Evolutionary conservation across 2,329 filamentous ascomycete genomes (phyloP), one percentile per base, ranked within the genome.

Genomic region (Orbilia blumenaviensis): DNA sequence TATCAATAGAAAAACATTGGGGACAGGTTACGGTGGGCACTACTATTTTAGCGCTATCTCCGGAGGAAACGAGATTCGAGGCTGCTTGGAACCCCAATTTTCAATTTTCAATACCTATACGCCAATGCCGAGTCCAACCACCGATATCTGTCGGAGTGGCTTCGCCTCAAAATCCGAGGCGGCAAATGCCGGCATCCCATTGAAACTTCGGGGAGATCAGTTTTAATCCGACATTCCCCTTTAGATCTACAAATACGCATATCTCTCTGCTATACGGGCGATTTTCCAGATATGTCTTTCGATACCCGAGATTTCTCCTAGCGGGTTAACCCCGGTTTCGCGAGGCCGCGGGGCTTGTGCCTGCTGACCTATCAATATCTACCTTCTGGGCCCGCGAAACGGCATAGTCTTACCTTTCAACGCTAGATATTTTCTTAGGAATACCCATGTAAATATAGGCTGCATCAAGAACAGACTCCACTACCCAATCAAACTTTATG

Each of bases 1-100:
- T 56, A 67, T 66, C 62, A 61, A 66, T 74, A 74, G 69, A 66
- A 74, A n/a, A 48, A 64, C 48, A 50, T 23, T 8, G 10, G n/a
- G 32, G 14, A 34, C 32, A 41, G 14, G 36, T 10, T 62, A 52
- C 50, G 66, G 61, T 58, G 68, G 34, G 36, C 21, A 73, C 50
- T 61, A 46, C 48, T 21, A 54, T 54, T 54, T 54, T 54, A 54
- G 48, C 48, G 48, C 48, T 73, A 66, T 66, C 68, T 73, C 68
- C 68, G 68, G 27, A 54, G 16, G n/a, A n/a, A 34, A 34, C 12
- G 46, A 34, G 21, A n/a, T n/a, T n/a, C n/a, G n/a, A 32, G 14
- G 32, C 23, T 3, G 21, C 42, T 23, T 3, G 2, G 7, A 10
- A 29, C 12, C 12, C 46, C 23, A 16, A 29, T 50, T 12, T 41